Percentiles rank a stretch among this genome's conserved stretches.
These are phyloP conservation scores for Cyclotella kingstonii DNA, from an alignment of 108 stramenopile genomes.

Conservation along the genomic window DNA sequence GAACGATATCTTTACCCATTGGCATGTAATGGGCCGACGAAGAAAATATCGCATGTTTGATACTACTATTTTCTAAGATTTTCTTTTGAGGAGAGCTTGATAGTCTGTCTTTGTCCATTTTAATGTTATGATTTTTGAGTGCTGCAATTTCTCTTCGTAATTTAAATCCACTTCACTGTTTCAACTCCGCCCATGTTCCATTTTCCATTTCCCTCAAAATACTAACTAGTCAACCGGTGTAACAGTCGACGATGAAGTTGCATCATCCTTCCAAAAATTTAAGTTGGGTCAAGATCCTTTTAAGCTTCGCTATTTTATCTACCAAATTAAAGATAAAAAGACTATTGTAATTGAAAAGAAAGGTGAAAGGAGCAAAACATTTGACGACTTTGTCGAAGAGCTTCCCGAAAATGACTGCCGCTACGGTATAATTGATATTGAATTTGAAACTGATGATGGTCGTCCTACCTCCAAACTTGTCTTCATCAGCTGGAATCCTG, in stretches of 20 bases:
- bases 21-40: no score
- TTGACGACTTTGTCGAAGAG: slow-evolving; percentile 77
- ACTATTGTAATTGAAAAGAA: slow-evolving; percentile 71
- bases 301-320: slow-evolving; percentile 82
- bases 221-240: slow-evolving; percentile 80
- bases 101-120: no score
- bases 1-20: no score
- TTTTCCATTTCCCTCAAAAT: not conserved
- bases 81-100: no score
- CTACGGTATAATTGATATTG: slow-evolving; percentile 90
- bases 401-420: slow-evolving; percentile 89
- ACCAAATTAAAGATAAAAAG: slow-evolving; percentile 83
- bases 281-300: slow-evolving; percentile 73
- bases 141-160: no score
- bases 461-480: slow-evolving; percentile 92
- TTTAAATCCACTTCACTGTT: not conserved
- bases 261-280: slow-evolving; percentile 70
- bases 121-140: no score
- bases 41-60: no score
- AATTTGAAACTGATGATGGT: slow-evolving; percentile 85
- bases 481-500: slow-evolving; percentile 94
- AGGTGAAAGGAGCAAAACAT: slow-evolving; percentile 61
- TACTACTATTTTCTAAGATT: no score
- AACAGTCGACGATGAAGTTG: slow-evolving; percentile 67
- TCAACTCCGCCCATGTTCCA: no score